phyloP scores from a whole-genome alignment of 139 green algal species.

The Closterium sp. region DNA sequence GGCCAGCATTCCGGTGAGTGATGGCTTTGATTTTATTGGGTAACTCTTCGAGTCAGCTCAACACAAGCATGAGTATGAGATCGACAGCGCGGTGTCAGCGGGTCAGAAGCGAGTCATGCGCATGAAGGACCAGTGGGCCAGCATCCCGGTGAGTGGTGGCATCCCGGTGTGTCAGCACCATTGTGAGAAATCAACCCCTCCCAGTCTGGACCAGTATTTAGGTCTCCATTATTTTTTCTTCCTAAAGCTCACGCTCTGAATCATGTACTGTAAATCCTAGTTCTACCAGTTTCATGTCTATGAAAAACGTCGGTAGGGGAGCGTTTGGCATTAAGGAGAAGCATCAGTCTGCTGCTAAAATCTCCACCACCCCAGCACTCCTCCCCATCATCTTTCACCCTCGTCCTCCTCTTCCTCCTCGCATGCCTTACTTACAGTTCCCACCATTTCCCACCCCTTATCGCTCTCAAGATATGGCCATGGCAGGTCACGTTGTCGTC shows the following conservation, averaged over 20 bases:
- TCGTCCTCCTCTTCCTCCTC: neutral
- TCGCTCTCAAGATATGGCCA: neutral
- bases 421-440: neutral
- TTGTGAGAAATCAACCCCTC: no score
- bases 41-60: no score
- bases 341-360: no score
- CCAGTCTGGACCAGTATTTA: no score
- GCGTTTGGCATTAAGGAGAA: no score
- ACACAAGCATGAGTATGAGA: neutral
- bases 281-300: no score
- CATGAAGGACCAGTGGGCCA: neutral
- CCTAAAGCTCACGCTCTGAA: no score
- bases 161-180: no score
- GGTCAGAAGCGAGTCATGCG: neutral
- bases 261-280: no score
- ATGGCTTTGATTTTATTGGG: neutral
- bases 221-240: no score
- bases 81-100: neutral
- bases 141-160: neutral
- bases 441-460: neutral
- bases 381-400: neutral
- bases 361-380: no score
- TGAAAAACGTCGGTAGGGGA: no score
- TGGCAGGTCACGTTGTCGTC: neutral
- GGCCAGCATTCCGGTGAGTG: neutral